A percentile compares a stretch with the other conserved stretches of the same genome.
Conservation (phyloP, 176 grass and related monocot species). For the Carex kokanica region DNA sequence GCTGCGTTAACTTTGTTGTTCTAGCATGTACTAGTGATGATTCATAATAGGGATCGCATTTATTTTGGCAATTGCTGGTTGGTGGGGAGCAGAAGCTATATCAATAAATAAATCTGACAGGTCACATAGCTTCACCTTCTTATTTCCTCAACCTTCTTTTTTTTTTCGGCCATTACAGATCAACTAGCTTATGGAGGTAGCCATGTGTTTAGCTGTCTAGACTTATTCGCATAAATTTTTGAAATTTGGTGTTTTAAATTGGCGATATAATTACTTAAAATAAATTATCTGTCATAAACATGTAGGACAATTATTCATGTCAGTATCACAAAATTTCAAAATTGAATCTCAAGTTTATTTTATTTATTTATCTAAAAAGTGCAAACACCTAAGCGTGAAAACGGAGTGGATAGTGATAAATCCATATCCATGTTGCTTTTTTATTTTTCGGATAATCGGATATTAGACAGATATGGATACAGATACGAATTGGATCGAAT, state of each 20-base stretch:
- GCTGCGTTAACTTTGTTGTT: neutral
- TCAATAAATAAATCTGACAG: neutral
- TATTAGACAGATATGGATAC: too few relatives aligned
- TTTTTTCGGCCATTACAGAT: neutral
- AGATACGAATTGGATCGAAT: too few relatives aligned
- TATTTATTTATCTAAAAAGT: neutral
- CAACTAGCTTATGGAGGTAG: neutral
- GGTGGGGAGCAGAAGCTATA: slow-evolving; percentile 3
- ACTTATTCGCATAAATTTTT: neutral
- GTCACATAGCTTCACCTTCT: neutral
- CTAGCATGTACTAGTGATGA: neutral
- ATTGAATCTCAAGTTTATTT: neutral
- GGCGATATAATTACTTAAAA: too few relatives aligned
- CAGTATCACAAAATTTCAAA: neutral
- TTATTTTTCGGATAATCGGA: too few relatives aligned
- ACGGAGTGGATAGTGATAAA: too few relatives aligned
- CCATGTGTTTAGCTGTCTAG: neutral
- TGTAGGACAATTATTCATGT: neutral
- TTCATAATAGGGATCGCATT: neutral
- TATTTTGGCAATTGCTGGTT: neutral
- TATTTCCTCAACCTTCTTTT: neutral
- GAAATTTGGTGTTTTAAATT: neutral
- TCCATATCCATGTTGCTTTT: too few relatives aligned
- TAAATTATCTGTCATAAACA: neutral
- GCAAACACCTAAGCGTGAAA: too few relatives aligned